Evolutionary conservation across 1,284 basidiomycete species (phyloP).

Genomic region (Fomitopsis schrenkii): DNA sequence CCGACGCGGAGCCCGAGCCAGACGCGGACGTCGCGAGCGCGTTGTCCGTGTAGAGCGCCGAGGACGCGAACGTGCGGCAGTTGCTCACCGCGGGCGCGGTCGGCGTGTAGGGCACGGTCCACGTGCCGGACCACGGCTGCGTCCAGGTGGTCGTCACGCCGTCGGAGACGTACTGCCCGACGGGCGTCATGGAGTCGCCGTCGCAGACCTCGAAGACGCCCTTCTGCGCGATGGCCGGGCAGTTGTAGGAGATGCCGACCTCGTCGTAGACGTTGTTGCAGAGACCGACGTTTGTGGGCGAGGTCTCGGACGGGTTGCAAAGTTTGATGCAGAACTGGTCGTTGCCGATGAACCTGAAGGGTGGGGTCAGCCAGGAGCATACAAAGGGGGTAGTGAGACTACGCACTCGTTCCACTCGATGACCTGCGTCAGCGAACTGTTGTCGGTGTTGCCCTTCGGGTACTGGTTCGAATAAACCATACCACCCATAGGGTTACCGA

Average conservation of each 20-base stretch:
- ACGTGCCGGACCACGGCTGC: constrained; percentile 50
- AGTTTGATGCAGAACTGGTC: constrained; percentile 47
- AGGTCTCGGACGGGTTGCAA: constrained; percentile 38
- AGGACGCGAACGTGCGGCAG: constrained; percentile 54
- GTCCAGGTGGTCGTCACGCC: constrained; percentile 45
- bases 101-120: constrained; percentile 56
- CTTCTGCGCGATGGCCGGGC: constrained; percentile 36
- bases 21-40: constrained; percentile 27
- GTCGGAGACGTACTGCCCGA: constrained; percentile 47
- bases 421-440: constrained; percentile 34
- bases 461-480: constrained; percentile 47
- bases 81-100: constrained; percentile 55
- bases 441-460: constrained; percentile 28
- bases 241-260: constrained; percentile 47
- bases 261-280: constrained; percentile 48
- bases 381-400: background rate
- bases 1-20: background rate
- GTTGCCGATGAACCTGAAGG: constrained; percentile 43
- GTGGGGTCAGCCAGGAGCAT: background rate
- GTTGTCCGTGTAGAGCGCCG: constrained; percentile 44
- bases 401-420: constrained; percentile 43
- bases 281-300: constrained; percentile 32
- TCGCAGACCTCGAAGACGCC: constrained; percentile 41
- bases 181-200: constrained; percentile 59
- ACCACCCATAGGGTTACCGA: constrained; percentile 52